Percentiles rank a stretch among this genome's conserved stretches.
Conservation (phyloP, 2,329 filamentous ascomycete genomes). For the Fusarium chuoi region DNA sequence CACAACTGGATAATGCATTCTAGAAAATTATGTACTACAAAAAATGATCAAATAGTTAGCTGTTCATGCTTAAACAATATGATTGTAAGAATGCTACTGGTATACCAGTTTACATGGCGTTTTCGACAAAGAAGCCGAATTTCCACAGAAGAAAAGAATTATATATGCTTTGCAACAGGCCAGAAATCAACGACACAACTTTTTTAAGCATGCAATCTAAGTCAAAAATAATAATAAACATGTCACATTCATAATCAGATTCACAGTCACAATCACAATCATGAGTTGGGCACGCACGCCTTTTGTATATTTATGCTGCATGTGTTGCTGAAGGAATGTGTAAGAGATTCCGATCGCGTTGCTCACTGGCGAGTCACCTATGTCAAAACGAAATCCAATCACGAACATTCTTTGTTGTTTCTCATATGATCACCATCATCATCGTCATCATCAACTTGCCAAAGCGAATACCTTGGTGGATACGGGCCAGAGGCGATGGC, state of each 20-base stretch:
- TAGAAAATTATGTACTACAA: not conserved
- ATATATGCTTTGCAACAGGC: not conserved
- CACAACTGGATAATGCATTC: not conserved
- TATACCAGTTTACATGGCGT: not conserved
- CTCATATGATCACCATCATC: conserved; percentile 28
- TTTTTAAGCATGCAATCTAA: not conserved
- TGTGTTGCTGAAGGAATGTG: conserved; percentile 33
- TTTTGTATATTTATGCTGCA: conserved; percentile 23
- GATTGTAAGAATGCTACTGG: not conserved
- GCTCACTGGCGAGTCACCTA: conserved; percentile 8
- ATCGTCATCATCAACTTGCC: conserved; percentile 4
- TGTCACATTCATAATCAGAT: conserved; percentile 3
- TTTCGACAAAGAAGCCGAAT: not conserved
- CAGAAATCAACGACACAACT: no score
- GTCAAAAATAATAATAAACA: not conserved
- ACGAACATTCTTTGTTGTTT: conserved; percentile 15
- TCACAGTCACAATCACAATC: not conserved
- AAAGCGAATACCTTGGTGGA: not conserved
- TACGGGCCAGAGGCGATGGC: not conserved
- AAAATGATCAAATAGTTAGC: not conserved
- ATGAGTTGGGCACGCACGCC: not conserved
- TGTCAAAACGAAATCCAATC: conserved; percentile 26
- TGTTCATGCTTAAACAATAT: not conserved
- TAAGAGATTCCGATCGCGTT: conserved; percentile 22
- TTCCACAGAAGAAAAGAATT: not conserved